Percentiles rank a stretch among this genome's conserved stretches.
These are phyloP conservation scores for Ogataea angusta DNA, from an alignment of 805 yeast species.

Conservation along the genomic window DNA sequence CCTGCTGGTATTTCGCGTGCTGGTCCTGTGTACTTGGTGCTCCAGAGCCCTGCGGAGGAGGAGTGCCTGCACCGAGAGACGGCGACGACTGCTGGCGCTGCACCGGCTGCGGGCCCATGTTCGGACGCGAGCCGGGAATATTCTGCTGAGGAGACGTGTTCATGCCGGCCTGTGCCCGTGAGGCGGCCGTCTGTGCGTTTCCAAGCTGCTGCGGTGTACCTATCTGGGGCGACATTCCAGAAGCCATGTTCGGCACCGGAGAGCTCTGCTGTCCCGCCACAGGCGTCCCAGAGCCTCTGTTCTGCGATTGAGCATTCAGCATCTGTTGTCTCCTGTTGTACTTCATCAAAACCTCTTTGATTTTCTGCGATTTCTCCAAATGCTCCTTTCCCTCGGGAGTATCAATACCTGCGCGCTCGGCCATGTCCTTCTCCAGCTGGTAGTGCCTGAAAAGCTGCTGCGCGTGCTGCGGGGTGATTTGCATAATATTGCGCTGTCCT, in stretches of 20 bases:
- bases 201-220: constrained; percentile 16
- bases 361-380: constrained; percentile 57
- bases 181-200: constrained; percentile 13
- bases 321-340: constrained; percentile 29
- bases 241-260: constrained; percentile 8
- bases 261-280: constrained; percentile 10
- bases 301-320: constrained; percentile 31
- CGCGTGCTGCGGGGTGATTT: constrained; percentile 48
- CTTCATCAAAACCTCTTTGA: constrained; percentile 56
- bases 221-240: constrained; percentile 9
- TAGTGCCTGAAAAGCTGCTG: constrained; percentile 59
- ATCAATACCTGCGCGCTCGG: constrained; percentile 57
- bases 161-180: constrained; percentile 7
- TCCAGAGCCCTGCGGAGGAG: constrained; percentile 23
- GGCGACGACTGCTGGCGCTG: constrained; percentile 12
- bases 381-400: constrained; percentile 63
- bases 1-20: constrained; percentile 38
- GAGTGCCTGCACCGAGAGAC: constrained; percentile 3
- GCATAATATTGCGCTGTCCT: constrained; percentile 21
- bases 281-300: constrained; percentile 21
- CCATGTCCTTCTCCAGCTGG: constrained; percentile 56
- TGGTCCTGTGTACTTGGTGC: constrained; percentile 28
- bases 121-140: constrained; percentile 23
- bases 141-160: constrained; percentile 14
- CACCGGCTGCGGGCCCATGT: constrained; percentile 20